These are phyloP conservation scores for Papilionanthe hybrid DNA, from an alignment of 116 monocot genomes.

Conservation along the genomic window DNA sequence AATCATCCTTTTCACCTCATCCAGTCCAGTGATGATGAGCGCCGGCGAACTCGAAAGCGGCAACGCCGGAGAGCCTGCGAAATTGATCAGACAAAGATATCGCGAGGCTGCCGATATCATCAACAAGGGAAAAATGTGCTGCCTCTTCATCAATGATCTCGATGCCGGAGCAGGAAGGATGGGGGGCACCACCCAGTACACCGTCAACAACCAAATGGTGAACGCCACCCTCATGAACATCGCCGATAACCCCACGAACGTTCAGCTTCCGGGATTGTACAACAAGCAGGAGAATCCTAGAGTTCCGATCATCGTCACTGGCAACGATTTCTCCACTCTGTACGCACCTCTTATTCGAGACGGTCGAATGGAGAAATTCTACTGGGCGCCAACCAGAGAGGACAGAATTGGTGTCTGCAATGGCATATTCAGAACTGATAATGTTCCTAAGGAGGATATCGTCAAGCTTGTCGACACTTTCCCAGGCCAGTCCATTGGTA, in stretches of 20 bases:
- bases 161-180: slow-evolving; percentile 93
- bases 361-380: slow-evolving; percentile 99
- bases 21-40: slow-evolving; percentile 99
- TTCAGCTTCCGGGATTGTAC: slow-evolving; percentile 98
- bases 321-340: slow-evolving; percentile 95
- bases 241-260: slow-evolving; percentile 90
- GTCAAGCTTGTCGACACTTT: slow-evolving; percentile 82
- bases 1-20: not conserved
- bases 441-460: slow-evolving; percentile 44
- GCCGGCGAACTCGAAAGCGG: slow-evolving; percentile 98
- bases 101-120: slow-evolving; percentile 92
- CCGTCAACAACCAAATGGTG: slow-evolving; percentile 99
- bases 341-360: slow-evolving; percentile 97
- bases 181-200: slow-evolving; percentile 97
- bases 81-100: slow-evolving; percentile 86
- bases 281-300: slow-evolving; percentile 96
- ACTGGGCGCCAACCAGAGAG: slow-evolving; percentile 97
- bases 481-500: slow-evolving; percentile 98
- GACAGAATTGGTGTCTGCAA: slow-evolving; percentile 84
- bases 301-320: slow-evolving; percentile 92
- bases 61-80: slow-evolving; percentile 94
- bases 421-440: slow-evolving; percentile 87
- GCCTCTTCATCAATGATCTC: slow-evolving; percentile 97
- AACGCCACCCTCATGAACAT: slow-evolving; percentile 99
- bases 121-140: slow-evolving; percentile 92